A percentile compares a stretch with the other conserved stretches of the same genome.
These are phyloP conservation scores for Mycena citricolor DNA, from an alignment of 1,284 basidiomycete species.

Conservation along the genomic window DNA sequence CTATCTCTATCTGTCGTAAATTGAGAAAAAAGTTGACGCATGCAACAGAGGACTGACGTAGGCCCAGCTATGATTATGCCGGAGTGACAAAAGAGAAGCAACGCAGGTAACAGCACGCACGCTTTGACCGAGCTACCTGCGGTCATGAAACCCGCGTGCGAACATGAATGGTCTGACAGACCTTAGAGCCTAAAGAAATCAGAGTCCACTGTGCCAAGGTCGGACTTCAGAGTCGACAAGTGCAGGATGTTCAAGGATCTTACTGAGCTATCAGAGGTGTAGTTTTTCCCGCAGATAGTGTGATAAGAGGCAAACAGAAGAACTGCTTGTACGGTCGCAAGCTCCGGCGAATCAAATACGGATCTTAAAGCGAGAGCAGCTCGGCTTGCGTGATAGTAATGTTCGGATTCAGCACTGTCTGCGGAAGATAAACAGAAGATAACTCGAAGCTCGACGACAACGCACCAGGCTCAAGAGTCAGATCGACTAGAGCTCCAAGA, in stretches of 20 bases:
- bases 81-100: too few species aligned
- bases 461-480: conserved; percentile 58
- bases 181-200: conserved; percentile 48
- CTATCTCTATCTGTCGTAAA: conserved; percentile 53
- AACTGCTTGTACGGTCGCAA: conserved; percentile 61
- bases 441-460: conserved; percentile 1
- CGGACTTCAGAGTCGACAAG: background rate
- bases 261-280: conserved; percentile 51
- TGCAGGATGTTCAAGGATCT: conserved; percentile 5
- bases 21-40: background rate
- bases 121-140: conserved; percentile 57
- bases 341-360: conserved; percentile 61
- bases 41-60: conserved; percentile 41
- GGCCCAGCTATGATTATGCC: conserved; percentile 51
- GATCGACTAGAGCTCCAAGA: conserved; percentile 59
- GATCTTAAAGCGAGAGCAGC: conserved; percentile 58
- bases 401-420: conserved; percentile 59
- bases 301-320: conserved; percentile 56
- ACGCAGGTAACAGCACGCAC: conserved; percentile 36
- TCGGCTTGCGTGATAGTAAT: conserved; percentile 57
- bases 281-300: conserved; percentile 49
- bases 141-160: conserved; percentile 43
- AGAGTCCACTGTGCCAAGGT: conserved; percentile 42
- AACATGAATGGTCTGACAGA: conserved; percentile 3
- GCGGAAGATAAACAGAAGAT: too few species aligned